phyloP scores from a whole-genome alignment of 495 filamentous ascomycete species.

The Xylaria bambusicola region DNA sequence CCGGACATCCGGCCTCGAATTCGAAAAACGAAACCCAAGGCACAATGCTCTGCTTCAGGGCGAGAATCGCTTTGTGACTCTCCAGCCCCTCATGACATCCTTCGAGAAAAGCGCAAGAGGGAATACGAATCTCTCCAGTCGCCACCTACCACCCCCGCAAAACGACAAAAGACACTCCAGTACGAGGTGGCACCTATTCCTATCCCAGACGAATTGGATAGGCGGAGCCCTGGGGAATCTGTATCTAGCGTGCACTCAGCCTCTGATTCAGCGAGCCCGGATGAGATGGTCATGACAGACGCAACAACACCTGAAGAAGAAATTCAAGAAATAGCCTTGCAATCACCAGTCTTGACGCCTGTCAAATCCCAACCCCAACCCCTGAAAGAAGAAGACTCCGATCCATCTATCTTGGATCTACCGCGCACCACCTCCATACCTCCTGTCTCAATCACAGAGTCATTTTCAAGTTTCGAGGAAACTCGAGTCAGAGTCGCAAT shows the following conservation, averaged over 20 bases:
- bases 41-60: constrained; percentile 30
- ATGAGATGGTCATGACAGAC: constrained; percentile 37
- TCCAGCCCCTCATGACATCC: constrained; percentile 18
- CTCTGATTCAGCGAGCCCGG: constrained; percentile 26
- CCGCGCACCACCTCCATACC: constrained; percentile 26
- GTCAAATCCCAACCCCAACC: constrained; percentile 25
- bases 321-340: constrained; percentile 33
- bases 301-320: constrained; percentile 45
- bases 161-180: constrained; percentile 39
- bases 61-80: constrained; percentile 31
- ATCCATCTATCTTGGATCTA: constrained; percentile 26
- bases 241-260: constrained; percentile 24
- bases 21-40: constrained; percentile 37
- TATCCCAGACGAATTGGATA: constrained; percentile 25
- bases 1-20: constrained; percentile 51
- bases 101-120: constrained; percentile 36
- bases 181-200: constrained; percentile 35
- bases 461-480: neutral
- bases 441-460: neutral
- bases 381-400: constrained; percentile 35
- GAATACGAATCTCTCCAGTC: constrained; percentile 38
- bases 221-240: constrained; percentile 27
- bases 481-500: neutral
- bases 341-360: constrained; percentile 43
- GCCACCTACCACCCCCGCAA: constrained; percentile 49